Evolutionary conservation across 208 protist species (phyloP).

Genomic region (Acanthamoeba royreba): DNA sequence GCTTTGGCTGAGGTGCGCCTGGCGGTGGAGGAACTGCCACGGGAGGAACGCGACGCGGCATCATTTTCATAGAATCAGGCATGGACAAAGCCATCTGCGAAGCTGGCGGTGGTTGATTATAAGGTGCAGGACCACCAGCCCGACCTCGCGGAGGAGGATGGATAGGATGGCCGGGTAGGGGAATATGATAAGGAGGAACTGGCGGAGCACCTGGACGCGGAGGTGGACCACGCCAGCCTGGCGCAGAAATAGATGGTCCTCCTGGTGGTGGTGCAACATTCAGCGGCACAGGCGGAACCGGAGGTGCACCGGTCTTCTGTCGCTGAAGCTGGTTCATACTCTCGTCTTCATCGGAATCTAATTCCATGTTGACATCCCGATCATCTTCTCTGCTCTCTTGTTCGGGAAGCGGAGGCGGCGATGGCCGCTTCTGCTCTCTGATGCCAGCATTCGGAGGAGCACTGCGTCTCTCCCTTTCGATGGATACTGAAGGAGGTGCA

Average conservation of each 20-base stretch:
- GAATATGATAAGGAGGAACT: neutral
- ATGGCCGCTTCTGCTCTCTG: neutral
- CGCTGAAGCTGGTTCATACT: neutral
- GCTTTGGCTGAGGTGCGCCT: too few relatives aligned
- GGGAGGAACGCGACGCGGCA: too few relatives aligned
- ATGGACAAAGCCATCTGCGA: too few relatives aligned
- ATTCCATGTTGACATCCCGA: neutral
- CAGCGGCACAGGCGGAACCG: neutral
- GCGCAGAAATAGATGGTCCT: neutral
- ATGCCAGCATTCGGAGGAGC: too few relatives aligned
- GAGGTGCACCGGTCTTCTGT: neutral
- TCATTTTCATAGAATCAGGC: too few relatives aligned
- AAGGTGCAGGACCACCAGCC: too few relatives aligned
- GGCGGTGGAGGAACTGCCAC: too few relatives aligned
- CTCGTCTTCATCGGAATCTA: neutral
- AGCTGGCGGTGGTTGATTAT: too few relatives aligned
- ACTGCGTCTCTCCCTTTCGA: too few relatives aligned
- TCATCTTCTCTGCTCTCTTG: neutral
- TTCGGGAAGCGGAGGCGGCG: neutral
- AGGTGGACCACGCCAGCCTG: neutral
- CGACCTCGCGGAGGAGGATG: too few relatives aligned
- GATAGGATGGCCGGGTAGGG: too few relatives aligned
- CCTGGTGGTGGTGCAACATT: neutral
- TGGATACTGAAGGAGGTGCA: too few relatives aligned
- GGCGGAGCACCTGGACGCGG: neutral